Base-by-base conservation (phyloP, 176 grass and related monocot genomes). In the Phoenix roebelenii region DNA sequence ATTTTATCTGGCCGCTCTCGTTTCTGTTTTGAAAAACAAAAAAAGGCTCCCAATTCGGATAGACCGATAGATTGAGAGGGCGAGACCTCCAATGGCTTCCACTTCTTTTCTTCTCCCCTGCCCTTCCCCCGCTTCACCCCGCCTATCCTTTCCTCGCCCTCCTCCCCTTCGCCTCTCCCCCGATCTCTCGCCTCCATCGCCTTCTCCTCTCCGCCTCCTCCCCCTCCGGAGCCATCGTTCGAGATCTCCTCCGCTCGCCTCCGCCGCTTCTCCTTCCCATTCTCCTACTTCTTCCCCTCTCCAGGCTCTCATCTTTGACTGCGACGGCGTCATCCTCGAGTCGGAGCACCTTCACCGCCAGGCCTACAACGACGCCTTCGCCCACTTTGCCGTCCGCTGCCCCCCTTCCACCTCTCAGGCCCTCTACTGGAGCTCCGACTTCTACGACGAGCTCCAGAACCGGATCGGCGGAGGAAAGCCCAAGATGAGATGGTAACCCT, bases 281-380 rank as follows among this genome's bases (percentile, higher is more conserved):
- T 75, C 18, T 48, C 64, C 49, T 14, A 12, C 35, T 14, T 18
- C 79, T 17, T 30, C 57, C 49, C 51, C 77, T 16, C 80, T 97
- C 22, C 72, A 97, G 18, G 84, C 87, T 12, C 82, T 97, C 22
- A 88, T 97, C 74, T 97, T 97, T 54, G 92, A 97, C 52, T 97
- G 92, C 71, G 92, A 97, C 39, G 87, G 87, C 64, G 92, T 97
- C 39, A 91, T 91, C 62, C 81, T 97, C 50, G 87, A 97, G 56
- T 97, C 92, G 20, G 92, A 97, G 84, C 54, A 97, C 81, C 92
- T 97, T 73, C 92, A 97, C 65, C 84, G 76, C 50, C 84, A 83
- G 76, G 92, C 92, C 19, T 97, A 97, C 84, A 97, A 97, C 62
- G 84, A 97, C 22, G 84, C 92, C 22, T 97, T 97, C 76, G 73